Base-by-base conservation (phyloP, 495 filamentous ascomycete species). In the Bathelium albidoporum region DNA sequence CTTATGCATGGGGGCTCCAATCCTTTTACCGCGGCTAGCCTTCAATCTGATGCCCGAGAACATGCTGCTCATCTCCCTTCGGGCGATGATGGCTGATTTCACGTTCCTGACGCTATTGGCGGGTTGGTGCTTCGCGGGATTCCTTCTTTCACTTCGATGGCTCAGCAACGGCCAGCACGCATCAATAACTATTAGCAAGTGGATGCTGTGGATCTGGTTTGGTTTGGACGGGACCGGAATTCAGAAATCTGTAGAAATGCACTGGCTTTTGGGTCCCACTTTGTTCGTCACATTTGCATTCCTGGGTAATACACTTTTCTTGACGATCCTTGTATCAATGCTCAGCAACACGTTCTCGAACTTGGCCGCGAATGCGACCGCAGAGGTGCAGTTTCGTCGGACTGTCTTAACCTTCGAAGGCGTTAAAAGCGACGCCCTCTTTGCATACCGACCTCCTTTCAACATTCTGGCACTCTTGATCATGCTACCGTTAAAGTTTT, bases 171-270 rank as follows among this genome's bases (percentile, higher is more conserved):
- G 70, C 22, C 73, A 74, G 18, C 81, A 83, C 39, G 65, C 73
- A 43, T 55, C 75, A 59, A 71, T 81, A 24, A 87, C 80, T 1
- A 88, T 90, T 62, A 80, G 81, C 44, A 89, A 88, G 71, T 90
- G 87, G 87, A 89, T 90, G 87, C 79, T 90, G 0, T 89, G 85
- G 79, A 87, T 90, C 61, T 90, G 87, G 87, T 90, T 90, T 65
- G 87, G 87, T 0, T 77, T 90, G 14, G 87, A 89, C 62, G 87
- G 87, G 10, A 88, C 85, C 1, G 87, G 87, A 3, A 85, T 90
- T 34, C 78, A 86, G 64, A 73, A 80, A 65, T 87, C 86, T 14
- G 80, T 75, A 31, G 82, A 84, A 28, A 85, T 90, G 64, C 87
- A 90, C 72, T 76, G 77, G 74, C 71, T 87, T 24, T 78, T 89